phyloP scores from a whole-genome alignment of 768 basidiomycete species.

The Auriscalpium microsporum region DNA sequence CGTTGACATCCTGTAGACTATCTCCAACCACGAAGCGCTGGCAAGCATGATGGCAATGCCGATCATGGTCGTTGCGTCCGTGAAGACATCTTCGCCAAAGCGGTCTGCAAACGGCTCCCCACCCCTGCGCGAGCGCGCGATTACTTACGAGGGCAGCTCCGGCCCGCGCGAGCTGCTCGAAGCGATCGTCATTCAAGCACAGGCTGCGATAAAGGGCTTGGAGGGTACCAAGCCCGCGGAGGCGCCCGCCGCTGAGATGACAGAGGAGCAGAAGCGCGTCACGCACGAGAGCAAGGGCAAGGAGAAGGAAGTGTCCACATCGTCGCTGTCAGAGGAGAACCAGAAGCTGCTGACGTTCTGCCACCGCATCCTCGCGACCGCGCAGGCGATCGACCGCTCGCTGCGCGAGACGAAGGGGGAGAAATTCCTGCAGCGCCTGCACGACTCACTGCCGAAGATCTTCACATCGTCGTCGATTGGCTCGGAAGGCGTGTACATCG shows the following conservation, averaged over 20 bases:
- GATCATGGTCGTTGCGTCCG: conserved; percentile 75
- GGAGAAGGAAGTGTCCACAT: conserved; percentile 41
- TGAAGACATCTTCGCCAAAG: conserved; percentile 56
- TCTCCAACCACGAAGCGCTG: conserved; percentile 87
- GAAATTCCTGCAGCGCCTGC: conserved; percentile 73
- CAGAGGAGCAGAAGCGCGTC: conserved; percentile 87
- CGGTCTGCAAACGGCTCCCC: conserved; percentile 36
- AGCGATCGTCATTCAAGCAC: conserved; percentile 85
- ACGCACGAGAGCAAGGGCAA: conserved; percentile 61
- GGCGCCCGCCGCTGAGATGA: conserved; percentile 51
- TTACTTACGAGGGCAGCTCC: conserved; percentile 85
- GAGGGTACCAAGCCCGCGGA: conserved; percentile 52
- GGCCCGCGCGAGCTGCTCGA: conserved; percentile 89
- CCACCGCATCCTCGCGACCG: conserved; percentile 74
- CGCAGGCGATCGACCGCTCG: conserved; percentile 79
- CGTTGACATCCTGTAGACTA: conserved; percentile 47
- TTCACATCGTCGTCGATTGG: conserved; percentile 31
- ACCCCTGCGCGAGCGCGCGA: conserved; percentile 67
- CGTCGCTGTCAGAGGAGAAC: conserved; percentile 60
- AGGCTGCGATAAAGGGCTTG: conserved; percentile 83
- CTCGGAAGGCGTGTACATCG: conserved; percentile 32
- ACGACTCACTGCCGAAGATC: conserved; percentile 68
- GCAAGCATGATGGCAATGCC: conserved; percentile 98
- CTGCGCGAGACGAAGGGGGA: conserved; percentile 85
- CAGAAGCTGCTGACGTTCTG: conserved; percentile 74